Evolutionary conservation across 805 yeast genomes (phyloP), one percentile per base, ranked within the genome.

Genomic region (Wickerhamiella kazuoi): DNA sequence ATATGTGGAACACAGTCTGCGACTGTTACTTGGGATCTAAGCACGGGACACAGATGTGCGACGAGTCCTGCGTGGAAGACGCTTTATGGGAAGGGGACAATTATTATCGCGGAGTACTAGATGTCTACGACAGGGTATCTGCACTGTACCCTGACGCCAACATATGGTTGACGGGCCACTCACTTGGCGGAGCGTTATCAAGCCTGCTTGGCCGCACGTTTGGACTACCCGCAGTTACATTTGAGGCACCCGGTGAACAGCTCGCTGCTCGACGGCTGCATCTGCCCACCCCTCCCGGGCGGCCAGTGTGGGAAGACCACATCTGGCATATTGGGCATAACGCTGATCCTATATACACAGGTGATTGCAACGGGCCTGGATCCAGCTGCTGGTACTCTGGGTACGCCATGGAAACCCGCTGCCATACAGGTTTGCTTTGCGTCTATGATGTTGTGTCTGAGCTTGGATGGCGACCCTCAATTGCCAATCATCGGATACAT

Each of bases 261-360:
- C 61, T 90, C 41, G 90, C 98, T 2, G 71, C 90, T 0, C 68
- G 68, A 49, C 68, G 98, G 48, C 64, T 90, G 35, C 96, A 86
- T 59, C 65, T 90, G 37, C 98, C 98, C 0, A 69, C 71, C 61
- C 93, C 97, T 2, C 98, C 98, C 1, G 94, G 94, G 1, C 55
- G 81, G 13, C 86, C 94, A 0, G 59, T 63, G 6, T 71, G 76
- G 50, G 62, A 72, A 59, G 96, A 86, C 50, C 77, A 81, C 46
- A 71, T 90, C 8, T 90, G 93, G 93, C 96, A 90, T 55, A 63
- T 90, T 53, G 98, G 98, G 2, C 87, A 90, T 55, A 90, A 90
- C 2, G 97, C 95, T 0, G 98, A 90, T 55, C 98, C 98, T 1
- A 81, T 90, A 2, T 90, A 68, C 52, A 79, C 86, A 87, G 98